A percentile compares a stretch with the other conserved stretches of the same genome.
Conservation (phyloP, 139 green algal species). For the Coccomyxa sp. region DNA sequence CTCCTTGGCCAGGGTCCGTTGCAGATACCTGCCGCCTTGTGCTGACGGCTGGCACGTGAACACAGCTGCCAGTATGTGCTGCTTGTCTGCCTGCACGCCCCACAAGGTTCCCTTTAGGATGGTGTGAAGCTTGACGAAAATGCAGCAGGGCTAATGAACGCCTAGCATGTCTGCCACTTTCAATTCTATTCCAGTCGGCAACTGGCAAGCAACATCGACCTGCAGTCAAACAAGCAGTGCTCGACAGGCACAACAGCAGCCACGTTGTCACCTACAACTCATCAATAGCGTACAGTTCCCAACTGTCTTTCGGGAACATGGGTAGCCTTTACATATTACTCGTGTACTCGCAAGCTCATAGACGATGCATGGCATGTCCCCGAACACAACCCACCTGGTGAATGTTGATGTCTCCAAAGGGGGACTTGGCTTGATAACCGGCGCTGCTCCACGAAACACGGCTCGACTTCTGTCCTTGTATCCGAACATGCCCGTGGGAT, state of each 20-base stretch:
- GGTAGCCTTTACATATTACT: not conserved
- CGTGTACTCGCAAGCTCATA: not conserved
- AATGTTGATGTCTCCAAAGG: not conserved
- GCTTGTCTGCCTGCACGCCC: not conserved
- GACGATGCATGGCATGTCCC: not conserved
- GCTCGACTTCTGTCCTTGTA: not conserved
- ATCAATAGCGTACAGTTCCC: not conserved
- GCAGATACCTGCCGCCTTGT: slow-evolving; percentile 12
- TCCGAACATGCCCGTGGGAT: not conserved
- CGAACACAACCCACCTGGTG: not conserved
- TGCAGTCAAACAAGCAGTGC: not conserved
- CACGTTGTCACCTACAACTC: not conserved
- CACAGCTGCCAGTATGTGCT: slow-evolving; percentile 18
- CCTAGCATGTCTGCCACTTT: not conserved
- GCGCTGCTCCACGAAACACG: not conserved
- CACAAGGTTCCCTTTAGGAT: too few relatives aligned
- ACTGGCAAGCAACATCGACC: not conserved
- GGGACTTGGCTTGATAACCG: not conserved
- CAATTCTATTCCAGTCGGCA: not conserved
- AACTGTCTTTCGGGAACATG: not conserved
- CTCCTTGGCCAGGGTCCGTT: slow-evolving; percentile 18
- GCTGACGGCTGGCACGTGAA: not conserved
- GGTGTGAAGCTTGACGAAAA: not conserved
- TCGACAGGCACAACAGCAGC: not conserved
- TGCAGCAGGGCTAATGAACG: not conserved